phyloP scores from a whole-genome alignment of 1,284 basidiomycete genomes.

The Athelia sp. region DNA sequence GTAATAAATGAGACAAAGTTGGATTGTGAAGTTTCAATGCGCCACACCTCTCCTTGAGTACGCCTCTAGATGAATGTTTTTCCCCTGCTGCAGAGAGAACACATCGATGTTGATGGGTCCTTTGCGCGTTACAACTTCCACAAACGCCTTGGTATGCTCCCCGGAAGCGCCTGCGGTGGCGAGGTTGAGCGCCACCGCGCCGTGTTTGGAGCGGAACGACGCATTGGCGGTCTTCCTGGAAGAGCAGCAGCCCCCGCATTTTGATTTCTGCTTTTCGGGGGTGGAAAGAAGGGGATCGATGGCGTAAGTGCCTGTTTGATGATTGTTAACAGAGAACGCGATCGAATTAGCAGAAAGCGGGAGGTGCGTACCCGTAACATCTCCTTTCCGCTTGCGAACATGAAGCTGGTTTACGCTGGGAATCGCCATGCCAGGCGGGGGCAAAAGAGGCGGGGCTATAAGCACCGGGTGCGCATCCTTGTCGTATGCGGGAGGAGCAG shows the following conservation, averaged over 20 bases:
- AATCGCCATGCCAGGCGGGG: background rate
- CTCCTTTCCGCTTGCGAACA: background rate
- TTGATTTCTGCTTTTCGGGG: background rate
- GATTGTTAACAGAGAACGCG: background rate
- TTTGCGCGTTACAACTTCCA: background rate
- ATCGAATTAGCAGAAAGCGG: no score
- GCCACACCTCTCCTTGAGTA: conserved; percentile 5
- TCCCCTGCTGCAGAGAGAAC: conserved; percentile 2
- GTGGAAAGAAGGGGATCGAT: background rate
- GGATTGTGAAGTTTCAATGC: background rate
- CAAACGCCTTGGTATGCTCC: background rate
- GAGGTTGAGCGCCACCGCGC: background rate
- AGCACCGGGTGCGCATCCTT: no score
- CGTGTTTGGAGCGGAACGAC: background rate
- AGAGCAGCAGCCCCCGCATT: background rate
- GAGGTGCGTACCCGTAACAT: background rate
- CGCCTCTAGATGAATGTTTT: conserved; percentile 3
- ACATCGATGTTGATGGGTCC: background rate
- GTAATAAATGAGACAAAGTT: background rate
- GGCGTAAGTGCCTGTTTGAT: background rate
- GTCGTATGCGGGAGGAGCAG: no score
- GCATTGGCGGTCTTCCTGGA: background rate
- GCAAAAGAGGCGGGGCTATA: background rate
- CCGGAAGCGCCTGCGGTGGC: background rate
- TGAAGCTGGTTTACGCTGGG: background rate